Percentiles rank a stretch among this genome's conserved stretches.
Evolutionary conservation across 441 rosid genomes (phyloP).

Genomic region (Brassica hybrid): DNA sequence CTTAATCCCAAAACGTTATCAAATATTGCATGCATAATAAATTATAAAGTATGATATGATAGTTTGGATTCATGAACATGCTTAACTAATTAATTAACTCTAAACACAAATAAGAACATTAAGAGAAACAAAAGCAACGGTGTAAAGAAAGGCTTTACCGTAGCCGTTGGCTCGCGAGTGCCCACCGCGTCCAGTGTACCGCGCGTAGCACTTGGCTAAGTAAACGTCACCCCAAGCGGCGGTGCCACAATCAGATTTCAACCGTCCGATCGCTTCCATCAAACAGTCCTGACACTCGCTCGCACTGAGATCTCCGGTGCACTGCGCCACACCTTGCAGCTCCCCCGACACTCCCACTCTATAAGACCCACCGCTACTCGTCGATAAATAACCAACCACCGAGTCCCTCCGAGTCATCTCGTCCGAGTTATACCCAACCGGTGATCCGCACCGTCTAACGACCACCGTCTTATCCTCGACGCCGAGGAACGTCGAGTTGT

Average conservation of each 20-base stretch:
- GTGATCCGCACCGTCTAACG: conserved; percentile 57
- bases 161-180: conserved; percentile 51
- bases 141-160: conserved; percentile 25
- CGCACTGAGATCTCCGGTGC: conserved; percentile 64
- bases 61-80: background rate
- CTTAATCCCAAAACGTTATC: conserved; percentile 34
- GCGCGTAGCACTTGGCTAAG: conserved; percentile 74
- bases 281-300: conserved; percentile 73
- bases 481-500: conserved; percentile 65
- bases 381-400: conserved; percentile 51
- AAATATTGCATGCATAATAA: background rate
- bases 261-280: conserved; percentile 61
- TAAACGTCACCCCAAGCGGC: conserved; percentile 66
- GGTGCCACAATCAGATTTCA: conserved; percentile 53
- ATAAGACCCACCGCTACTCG: conserved; percentile 50
- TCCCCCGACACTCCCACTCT: conserved; percentile 56
- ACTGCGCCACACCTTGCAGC: conserved; percentile 55
- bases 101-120: background rate
- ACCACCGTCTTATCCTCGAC: conserved; percentile 70
- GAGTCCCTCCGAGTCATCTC: conserved; percentile 50
- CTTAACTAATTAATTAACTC: background rate
- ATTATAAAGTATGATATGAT: too few relatives aligned
- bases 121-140: conserved; percentile 12
- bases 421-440: conserved; percentile 48
- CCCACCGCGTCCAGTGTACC: conserved; percentile 56